Evolutionary conservation across 257 asterid genomes (phyloP).

Genomic region (Solanum stenotomum): DNA sequence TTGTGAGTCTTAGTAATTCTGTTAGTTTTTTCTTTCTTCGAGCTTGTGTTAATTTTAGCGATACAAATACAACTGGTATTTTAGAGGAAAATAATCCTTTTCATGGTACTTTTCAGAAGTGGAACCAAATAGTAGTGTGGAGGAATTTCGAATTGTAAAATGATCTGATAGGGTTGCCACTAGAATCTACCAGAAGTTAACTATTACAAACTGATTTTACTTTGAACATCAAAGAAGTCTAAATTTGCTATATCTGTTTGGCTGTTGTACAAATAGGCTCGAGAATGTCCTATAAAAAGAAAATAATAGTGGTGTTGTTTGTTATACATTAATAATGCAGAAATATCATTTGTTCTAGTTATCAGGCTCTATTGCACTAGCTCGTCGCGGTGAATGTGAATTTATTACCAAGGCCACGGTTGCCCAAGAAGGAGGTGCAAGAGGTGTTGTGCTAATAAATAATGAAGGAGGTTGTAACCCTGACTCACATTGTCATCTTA

Average conservation of each 20-base stretch:
- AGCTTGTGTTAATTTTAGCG: background rate
- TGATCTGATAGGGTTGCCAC: background rate
- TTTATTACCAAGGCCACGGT: slow-evolving; percentile 68
- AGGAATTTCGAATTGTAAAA: background rate
- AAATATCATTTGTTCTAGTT: slow-evolving; percentile 40
- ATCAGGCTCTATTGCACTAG: slow-evolving; percentile 64
- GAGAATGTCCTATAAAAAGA: background rate
- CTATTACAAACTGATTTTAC: background rate
- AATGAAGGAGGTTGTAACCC: slow-evolving; percentile 58
- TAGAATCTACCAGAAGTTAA: background rate
- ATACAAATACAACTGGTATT: background rate
- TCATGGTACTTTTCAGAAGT: background rate
- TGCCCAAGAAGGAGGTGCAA: slow-evolving; percentile 82
- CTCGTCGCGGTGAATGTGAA: slow-evolving; percentile 77
- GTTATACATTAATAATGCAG: background rate
- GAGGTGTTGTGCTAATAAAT: slow-evolving; percentile 69
- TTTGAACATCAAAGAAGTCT: background rate
- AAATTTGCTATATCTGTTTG: background rate
- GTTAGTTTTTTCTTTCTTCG: background rate
- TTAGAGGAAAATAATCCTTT: background rate
- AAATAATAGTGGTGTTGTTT: background rate
- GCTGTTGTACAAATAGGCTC: background rate
- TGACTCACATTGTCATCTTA: slow-evolving; percentile 14
- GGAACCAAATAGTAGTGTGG: background rate
- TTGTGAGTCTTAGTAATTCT: background rate